Conservation (phyloP, 2,329 filamentous ascomycete genomes). For the Aspergillus brunneoviolaceus region DNA sequence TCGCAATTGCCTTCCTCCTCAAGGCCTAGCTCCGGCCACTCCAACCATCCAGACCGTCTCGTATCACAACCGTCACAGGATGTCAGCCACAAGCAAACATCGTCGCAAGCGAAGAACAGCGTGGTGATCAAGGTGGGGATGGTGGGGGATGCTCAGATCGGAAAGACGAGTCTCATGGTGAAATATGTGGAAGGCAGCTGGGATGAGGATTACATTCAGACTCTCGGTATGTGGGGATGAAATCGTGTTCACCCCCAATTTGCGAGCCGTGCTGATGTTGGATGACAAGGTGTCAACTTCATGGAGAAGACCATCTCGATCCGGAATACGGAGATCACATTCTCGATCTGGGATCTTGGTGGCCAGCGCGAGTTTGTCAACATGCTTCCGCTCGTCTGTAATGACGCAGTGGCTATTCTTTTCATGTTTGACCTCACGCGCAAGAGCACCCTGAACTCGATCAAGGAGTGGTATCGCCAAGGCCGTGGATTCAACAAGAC, state of each 20-base stretch:
- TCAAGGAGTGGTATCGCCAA: slow-evolving; percentile 99
- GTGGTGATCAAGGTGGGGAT: slow-evolving; percentile 99
- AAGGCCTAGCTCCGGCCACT: slow-evolving; percentile 53
- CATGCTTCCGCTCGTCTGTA: slow-evolving; percentile 98
- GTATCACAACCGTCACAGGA: slow-evolving; percentile 53
- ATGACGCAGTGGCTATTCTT: slow-evolving; percentile 95
- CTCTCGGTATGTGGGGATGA: slow-evolving; percentile 59
- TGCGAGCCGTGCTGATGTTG: slow-evolving; percentile 18
- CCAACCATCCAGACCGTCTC: slow-evolving; percentile 46
- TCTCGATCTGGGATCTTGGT: slow-evolving; percentile 98
- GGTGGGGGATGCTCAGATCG: slow-evolving; percentile 98
- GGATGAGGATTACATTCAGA: slow-evolving; percentile 99
- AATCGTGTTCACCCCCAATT: not conserved
- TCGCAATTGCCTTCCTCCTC: slow-evolving; percentile 38
- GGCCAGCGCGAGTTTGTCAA: slow-evolving; percentile 99
- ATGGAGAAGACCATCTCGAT: slow-evolving; percentile 99
- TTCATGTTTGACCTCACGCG: slow-evolving; percentile 99
- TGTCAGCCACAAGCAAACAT: slow-evolving; percentile 45
- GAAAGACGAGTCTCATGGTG: slow-evolving; percentile 98
- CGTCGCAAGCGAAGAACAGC: slow-evolving; percentile 52
- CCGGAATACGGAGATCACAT: slow-evolving; percentile 98
- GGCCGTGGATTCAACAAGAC: slow-evolving; percentile 99
- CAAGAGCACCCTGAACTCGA: slow-evolving; percentile 97
- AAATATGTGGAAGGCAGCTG: slow-evolving; percentile 99
- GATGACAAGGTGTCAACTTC: slow-evolving; percentile 78